Evolutionary conservation across 345 rosid genomes (phyloP).

Genomic region (Viola odorata): DNA sequence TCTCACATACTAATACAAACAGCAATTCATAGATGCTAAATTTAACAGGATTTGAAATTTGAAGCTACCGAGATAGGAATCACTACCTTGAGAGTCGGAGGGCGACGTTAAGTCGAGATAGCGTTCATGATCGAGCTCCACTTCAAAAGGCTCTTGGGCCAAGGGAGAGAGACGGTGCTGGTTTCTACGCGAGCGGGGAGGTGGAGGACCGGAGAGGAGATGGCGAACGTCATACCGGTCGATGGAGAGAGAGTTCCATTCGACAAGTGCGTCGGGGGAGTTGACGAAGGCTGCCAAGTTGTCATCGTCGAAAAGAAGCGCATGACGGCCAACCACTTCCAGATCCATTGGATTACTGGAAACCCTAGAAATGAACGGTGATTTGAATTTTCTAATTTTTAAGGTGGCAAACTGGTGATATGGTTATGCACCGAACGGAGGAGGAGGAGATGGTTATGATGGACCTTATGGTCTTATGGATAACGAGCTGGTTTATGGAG

Average conservation of each 20-base stretch:
- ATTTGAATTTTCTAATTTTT: too few species aligned
- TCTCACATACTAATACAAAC: too few species aligned
- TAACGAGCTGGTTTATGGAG: too few species aligned
- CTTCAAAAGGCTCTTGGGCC: conserved; percentile 35
- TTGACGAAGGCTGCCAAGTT: conserved; percentile 71
- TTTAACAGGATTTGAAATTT: too few species aligned
- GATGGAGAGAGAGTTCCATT: conserved; percentile 82
- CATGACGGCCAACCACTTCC: conserved; percentile 86
- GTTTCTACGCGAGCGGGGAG: conserved; percentile 53
- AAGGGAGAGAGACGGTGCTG: conserved; percentile 25
- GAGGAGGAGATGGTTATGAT: too few species aligned
- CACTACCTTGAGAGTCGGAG: conserved; percentile 40
- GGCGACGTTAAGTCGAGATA: conserved; percentile 58
- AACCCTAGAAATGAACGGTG: conserved; percentile 8
- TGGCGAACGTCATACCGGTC: conserved; percentile 98
- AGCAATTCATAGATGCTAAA: too few species aligned
- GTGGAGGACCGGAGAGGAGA: conserved; percentile 74
- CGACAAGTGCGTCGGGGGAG: conserved; percentile 76
- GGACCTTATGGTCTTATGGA: too few species aligned
- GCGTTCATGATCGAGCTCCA: conserved; percentile 74
- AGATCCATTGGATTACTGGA: conserved; percentile 40
- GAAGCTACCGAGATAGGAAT: not conserved
- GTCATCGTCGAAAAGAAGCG: conserved; percentile 91
- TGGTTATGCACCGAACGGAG: too few species aligned
- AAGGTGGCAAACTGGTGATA: too few species aligned